Evolutionary conservation across 805 yeast genomes (phyloP), one percentile per base, ranked within the genome.

Genomic region (Cyberlindnera japonica): DNA sequence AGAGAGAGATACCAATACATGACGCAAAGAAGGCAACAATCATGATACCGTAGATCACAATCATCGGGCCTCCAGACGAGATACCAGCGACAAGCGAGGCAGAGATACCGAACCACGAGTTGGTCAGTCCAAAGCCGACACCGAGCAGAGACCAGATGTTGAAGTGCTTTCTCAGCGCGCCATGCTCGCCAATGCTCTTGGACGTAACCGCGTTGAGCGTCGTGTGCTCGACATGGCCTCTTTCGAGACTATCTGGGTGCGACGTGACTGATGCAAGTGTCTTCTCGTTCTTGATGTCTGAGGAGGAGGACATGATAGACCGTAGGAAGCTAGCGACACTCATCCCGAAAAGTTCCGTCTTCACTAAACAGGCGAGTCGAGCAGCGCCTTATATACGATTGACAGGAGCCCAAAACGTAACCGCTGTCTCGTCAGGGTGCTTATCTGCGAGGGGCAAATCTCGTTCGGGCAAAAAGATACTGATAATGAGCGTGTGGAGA

Each of bases 31-130:
- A 53, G 2, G 79, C 72, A 26, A 75, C 65, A 41, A 77, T 73
- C 4, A 77, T 57, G 40, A 77, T 69, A 34, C 83, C 83, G 49
- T 76, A 77, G 15, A 77, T 67, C 42, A 77, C 71, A 50, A 73
- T 54, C 65, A 75, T 62, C 16, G 82, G 81, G 4, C 83, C 82
- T 47, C 83, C 82, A 37, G 76, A 66, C 16, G 69, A 60, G 25
- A 77, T 72, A 48, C 81, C 79, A 5, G 79, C 67, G 27, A 72
- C 67, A 45, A 77, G 62, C 2, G 79, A 68, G 4, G 81, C 77
- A 11, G 79, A 69, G 17, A 77, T 71, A 40, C 82, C 82, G 43
- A 72, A 70, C 82, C 83, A 77, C 1, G 81, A 74, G 53, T 75
- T 76, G 13, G 81, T 77, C 30, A 77, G 57, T 12, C 81, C 81